Base-by-base conservation (phyloP, 257 asterid species). In the Coffea canephora region DNA sequence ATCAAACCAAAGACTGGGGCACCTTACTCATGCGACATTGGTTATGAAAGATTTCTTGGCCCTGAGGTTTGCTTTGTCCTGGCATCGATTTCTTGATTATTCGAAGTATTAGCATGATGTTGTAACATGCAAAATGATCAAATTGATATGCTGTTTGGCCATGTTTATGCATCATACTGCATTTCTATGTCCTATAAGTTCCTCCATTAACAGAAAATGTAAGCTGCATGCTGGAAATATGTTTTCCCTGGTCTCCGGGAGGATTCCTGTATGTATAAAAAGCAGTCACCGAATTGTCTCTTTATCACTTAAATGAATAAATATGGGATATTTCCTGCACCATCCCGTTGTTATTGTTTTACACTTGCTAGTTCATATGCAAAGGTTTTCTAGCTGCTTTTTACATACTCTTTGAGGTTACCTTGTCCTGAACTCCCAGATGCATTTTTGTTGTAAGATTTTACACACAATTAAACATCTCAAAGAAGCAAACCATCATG, bases 31-130 rank as follows among this genome's bases (percentile, higher is more conserved):
- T 96, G 98, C 86, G 99, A 96, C 81, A 74, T 96, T 65, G 99
- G 99, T 88, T 96, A 96, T 85, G 99, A 96, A 80, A 90, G 97
- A 76, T 96, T 96, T 85, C 98, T 96, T 82, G 99, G 98, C 74
- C 99, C 99, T 23, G 99, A 96, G 99, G 98, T 92, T 77, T 75
- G 91, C 79, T 41, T 49, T 70, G 45, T 78, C 84, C 73, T 78
- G 78, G 61, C 50, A 65, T 82, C 78, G 74, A 73, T 80, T 74
- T 57, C 36, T 80, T 82, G 78, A 70, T 69, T 73, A 70, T 76
- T 72, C 78, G 70, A 49, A 64, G 77, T 57, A n/a, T n/a, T 3
- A 48, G 4, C 11, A 43, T 4, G 45, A 31, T 19, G 3, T 41
- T 57, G 10, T 18, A 11, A 41, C 5, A 39, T 34, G 45, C 39